Percentiles rank a stretch among this genome's conserved stretches.
Evolutionary conservation across 768 basidiomycete species (phyloP).

Genomic region (Termitomyces sp.): DNA sequence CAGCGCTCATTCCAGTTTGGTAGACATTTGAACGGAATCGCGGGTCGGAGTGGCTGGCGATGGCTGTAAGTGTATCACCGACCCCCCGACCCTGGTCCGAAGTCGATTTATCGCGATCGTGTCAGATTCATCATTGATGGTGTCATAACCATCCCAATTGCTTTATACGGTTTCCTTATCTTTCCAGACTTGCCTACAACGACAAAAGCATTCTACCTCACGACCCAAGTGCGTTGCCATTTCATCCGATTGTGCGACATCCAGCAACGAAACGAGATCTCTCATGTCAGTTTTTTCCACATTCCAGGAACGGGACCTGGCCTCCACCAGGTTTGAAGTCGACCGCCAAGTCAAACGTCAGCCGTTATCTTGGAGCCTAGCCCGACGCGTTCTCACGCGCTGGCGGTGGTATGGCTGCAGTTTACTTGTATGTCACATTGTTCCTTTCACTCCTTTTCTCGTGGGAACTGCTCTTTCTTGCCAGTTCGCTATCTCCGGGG

Average conservation of each 20-base stretch:
- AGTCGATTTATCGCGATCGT: neutral
- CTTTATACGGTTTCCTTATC: constrained; percentile 62
- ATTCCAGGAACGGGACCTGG: constrained; percentile 47
- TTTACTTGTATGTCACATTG: constrained; percentile 37
- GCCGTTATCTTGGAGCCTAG: constrained; percentile 40
- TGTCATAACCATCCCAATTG: constrained; percentile 66
- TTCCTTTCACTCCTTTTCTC: neutral
- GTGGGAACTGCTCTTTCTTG: neutral
- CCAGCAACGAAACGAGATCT: constrained; percentile 1
- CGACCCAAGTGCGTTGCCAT: constrained; percentile 37
- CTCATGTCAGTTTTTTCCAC: neutral
- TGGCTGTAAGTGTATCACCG: constrained; percentile 50
- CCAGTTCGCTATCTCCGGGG: constrained; percentile 61
- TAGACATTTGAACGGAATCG: constrained; percentile 47
- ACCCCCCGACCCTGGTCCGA: neutral
- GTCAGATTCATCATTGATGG: constrained; percentile 63
- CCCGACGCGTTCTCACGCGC: constrained; percentile 42
- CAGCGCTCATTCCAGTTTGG: constrained; percentile 1
- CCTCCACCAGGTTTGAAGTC: constrained; percentile 40
- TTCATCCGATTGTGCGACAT: neutral
- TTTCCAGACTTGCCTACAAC: constrained; percentile 70
- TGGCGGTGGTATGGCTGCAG: constrained; percentile 72
- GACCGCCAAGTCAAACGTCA: constrained; percentile 34
- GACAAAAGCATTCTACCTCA: constrained; percentile 60
- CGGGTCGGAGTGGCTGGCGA: constrained; percentile 59